phyloP scores from a whole-genome alignment of 441 rosid species.

The Pelargonium citronellum region DNA sequence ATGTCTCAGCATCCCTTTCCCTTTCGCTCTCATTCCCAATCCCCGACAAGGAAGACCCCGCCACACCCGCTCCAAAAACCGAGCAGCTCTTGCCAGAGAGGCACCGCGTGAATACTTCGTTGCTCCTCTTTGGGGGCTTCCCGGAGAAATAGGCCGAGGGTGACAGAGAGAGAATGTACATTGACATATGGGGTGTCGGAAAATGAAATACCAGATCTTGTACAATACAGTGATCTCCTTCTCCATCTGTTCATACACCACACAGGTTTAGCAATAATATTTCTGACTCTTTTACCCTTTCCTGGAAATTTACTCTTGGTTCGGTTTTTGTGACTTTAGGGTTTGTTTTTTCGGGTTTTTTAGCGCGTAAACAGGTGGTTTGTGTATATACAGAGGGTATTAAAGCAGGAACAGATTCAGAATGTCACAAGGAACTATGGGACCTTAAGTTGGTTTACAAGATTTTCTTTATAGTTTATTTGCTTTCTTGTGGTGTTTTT shows the following conservation, averaged over 20 bases:
- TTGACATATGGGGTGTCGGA: conserved; percentile 29
- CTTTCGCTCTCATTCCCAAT: conserved; percentile 64
- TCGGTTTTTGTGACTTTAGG: too few relatives aligned
- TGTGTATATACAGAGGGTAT: too few relatives aligned
- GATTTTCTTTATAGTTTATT: too few relatives aligned
- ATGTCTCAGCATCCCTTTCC: conserved; percentile 72
- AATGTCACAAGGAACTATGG: too few relatives aligned
- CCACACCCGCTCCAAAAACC: conserved; percentile 45
- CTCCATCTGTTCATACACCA: not conserved
- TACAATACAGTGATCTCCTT: conserved; percentile 18
- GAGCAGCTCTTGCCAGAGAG: conserved; percentile 57
- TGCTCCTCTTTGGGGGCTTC: conserved; percentile 64
- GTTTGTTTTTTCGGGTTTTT: too few relatives aligned
- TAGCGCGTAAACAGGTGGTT: too few relatives aligned
- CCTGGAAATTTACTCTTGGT: too few relatives aligned
- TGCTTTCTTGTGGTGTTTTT: too few relatives aligned
- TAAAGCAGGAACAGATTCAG: too few relatives aligned
- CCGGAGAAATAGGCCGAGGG: conserved; percentile 38
- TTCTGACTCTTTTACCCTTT: too few relatives aligned
- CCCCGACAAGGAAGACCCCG: conserved; percentile 31
- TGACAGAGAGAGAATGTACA: conserved; percentile 23
- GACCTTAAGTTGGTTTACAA: too few relatives aligned
- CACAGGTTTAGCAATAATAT: not conserved
- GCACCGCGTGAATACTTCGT: conserved; percentile 55
- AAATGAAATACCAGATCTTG: conserved; percentile 19